Conservation (phyloP, 176 grass and related monocot species). For the Phoenix roebelenii region DNA sequence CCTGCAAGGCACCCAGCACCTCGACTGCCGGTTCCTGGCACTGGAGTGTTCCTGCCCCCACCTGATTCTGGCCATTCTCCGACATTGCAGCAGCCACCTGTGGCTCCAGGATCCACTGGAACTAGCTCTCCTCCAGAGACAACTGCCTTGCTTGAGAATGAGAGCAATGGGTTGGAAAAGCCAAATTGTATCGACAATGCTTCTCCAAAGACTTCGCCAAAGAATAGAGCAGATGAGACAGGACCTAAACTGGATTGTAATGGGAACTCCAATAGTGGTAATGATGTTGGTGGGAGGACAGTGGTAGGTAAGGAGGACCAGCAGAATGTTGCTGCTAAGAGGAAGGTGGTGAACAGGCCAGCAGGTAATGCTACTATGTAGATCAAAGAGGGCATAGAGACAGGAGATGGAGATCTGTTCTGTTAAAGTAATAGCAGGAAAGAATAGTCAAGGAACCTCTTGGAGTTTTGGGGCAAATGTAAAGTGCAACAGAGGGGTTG, state of each 20-base stretch:
- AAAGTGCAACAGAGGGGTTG: slow-evolving; percentile 5
- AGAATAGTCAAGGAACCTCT: not conserved
- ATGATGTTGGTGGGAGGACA: not conserved
- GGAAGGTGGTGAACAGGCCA: not conserved
- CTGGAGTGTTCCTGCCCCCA: slow-evolving; percentile 76
- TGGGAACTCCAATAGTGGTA: not conserved
- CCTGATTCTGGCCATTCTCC: slow-evolving; percentile 38
- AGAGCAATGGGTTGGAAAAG: slow-evolving; percentile 14
- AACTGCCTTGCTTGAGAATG: slow-evolving; percentile 14
- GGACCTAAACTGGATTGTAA: slow-evolving; percentile 1
- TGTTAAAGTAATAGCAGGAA: not conserved
- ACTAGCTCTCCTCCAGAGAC: slow-evolving; percentile 17
- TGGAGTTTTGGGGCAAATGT: slow-evolving; percentile 5
- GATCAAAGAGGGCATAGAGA: not conserved
- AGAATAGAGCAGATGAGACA: not conserved
- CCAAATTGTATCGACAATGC: slow-evolving; percentile 1
- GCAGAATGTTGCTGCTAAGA: not conserved
- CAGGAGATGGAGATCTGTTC: not conserved
- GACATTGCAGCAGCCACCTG: slow-evolving; percentile 34
- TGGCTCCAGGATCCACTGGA: slow-evolving; percentile 23
- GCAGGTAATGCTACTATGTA: not conserved
- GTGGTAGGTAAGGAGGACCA: not conserved
- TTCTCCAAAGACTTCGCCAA: not conserved
- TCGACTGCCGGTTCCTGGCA: slow-evolving; percentile 51
- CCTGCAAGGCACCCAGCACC: slow-evolving; percentile 35